Base-by-base conservation (phyloP, 1,139 yeast genomes). In the Sugiyamaella pinicola region DNA sequence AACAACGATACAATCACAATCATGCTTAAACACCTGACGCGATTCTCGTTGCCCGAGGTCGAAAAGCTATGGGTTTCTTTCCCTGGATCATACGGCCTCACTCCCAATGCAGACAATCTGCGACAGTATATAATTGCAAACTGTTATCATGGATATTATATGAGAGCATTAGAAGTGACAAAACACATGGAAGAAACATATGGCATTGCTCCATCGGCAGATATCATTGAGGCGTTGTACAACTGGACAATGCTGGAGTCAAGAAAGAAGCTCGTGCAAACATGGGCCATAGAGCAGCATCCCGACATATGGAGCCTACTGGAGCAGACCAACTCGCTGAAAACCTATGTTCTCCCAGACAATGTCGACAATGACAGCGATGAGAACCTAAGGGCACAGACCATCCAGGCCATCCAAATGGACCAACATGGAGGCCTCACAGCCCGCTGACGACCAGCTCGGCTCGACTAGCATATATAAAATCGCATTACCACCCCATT, bases 71-170 rank as follows among this genome's bases (percentile, higher is more conserved):
- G 91, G 86, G 75, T 80, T 54, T 79, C 79, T 54, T 67, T 87
- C 44, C 77, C 85, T 0, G 74, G 74, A 37, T 18, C 41, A 21
- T 81, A 76, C 62, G 80, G 78, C 0, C 69, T 86, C 12, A 60
- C 75, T 7, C 88, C 89, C 0, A 76, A 80, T 57, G 72, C 77
- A 35, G 74, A 75, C n/a, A 77, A 84, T 47, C 79, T 78, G 63
- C 76, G 76, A 44, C 91, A 86, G 64, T 84, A 82, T 59, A 69
- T 87, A 45, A 79, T 86, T 56, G 89, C 93, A 1, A 84, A 86
- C 65, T 86, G 88, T 56, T 85, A 85, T 61, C 83, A 83, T 64
- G 91, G 87, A 1, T 72, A 77, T 48, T 78, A 77, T 37, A 77
- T 78, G 26, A 78, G 80, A 3, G 95, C 95, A 0, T 70, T 84